Percentiles rank a stretch among this genome's conserved stretches.
These are phyloP conservation scores for Rutstroemia sp. DNA, from an alignment of 2,329 filamentous ascomycete species.

Conservation along the genomic window DNA sequence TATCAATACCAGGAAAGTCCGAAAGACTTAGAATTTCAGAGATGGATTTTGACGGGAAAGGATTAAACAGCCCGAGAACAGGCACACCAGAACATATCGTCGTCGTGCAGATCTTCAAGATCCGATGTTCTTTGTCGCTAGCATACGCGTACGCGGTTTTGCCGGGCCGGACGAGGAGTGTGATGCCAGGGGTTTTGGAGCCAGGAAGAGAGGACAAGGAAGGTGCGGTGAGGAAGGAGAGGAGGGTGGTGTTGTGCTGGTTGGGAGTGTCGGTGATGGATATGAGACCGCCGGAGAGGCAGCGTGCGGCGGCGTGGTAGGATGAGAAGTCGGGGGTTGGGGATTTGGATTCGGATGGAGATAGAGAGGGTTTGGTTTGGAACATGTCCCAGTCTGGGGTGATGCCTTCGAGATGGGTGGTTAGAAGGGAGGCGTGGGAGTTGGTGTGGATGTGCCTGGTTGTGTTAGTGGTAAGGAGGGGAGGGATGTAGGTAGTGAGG, in stretches of 20 bases:
- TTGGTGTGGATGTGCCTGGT: slow-evolving; percentile 12
- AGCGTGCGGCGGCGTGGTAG: slow-evolving; percentile 11
- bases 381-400: slow-evolving; percentile 13
- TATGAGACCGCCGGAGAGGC: slow-evolving; percentile 13
- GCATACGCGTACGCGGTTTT: slow-evolving; percentile 11
- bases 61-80: slow-evolving; percentile 10
- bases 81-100: slow-evolving; percentile 1
- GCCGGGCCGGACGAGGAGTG: slow-evolving; percentile 3
- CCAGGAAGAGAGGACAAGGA: background rate
- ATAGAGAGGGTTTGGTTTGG: background rate
- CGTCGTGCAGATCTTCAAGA: slow-evolving; percentile 6
- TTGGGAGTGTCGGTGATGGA: slow-evolving; percentile 13
- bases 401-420: slow-evolving; percentile 11
- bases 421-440: slow-evolving; percentile 11
- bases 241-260: slow-evolving; percentile 3
- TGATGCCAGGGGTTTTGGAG: background rate
- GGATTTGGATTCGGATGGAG: background rate
- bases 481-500: background rate
- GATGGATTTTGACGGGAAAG: background rate
- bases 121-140: slow-evolving; percentile 1
- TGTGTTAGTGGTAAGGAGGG: background rate
- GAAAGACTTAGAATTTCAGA: background rate
- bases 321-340: slow-evolving; percentile 3
- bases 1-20: background rate
- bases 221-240: background rate